phyloP scores from a whole-genome alignment of 495 filamentous ascomycete species.

The Tetracladium setigerum region DNA sequence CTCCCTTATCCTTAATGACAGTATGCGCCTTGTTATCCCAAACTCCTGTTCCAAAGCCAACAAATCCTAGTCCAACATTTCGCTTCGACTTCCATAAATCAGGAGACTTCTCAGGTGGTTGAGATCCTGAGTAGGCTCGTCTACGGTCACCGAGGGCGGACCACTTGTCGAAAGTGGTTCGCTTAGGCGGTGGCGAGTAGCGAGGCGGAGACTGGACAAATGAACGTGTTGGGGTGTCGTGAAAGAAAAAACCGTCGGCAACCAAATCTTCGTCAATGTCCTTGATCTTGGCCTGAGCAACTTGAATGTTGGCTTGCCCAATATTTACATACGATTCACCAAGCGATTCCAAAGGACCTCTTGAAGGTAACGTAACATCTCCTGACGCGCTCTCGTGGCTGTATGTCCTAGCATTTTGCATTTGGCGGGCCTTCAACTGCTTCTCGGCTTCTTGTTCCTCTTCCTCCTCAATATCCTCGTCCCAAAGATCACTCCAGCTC shows the following conservation, averaged over 20 bases:
- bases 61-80: conserved; percentile 39
- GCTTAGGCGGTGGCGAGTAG: conserved; percentile 44
- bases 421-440: conserved; percentile 53
- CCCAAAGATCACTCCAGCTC: conserved; percentile 97
- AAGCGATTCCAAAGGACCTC: conserved; percentile 40
- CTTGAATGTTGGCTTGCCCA: conserved; percentile 28
- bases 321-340: conserved; percentile 44
- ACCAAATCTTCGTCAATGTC: conserved; percentile 49
- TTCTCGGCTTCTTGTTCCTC: conserved; percentile 51
- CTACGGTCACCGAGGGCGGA: conserved; percentile 72
- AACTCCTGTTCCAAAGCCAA: conserved; percentile 40
- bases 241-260: conserved; percentile 60
- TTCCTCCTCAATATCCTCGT: conserved; percentile 71
- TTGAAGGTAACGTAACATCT: conserved; percentile 27
- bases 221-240: conserved; percentile 42
- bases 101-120: conserved; percentile 32
- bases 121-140: conserved; percentile 51
- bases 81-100: conserved; percentile 34
- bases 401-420: conserved; percentile 73
- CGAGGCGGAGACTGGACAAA: conserved; percentile 28
- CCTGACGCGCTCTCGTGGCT: conserved; percentile 59
- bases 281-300: conserved; percentile 29
- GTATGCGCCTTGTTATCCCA: conserved; percentile 33
- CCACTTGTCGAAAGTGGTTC: conserved; percentile 72
- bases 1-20: conserved; percentile 19